Evolutionary conservation across 768 basidiomycete genomes (phyloP), one percentile per base, ranked within the genome.

Genomic region (Daedalea quercina): DNA sequence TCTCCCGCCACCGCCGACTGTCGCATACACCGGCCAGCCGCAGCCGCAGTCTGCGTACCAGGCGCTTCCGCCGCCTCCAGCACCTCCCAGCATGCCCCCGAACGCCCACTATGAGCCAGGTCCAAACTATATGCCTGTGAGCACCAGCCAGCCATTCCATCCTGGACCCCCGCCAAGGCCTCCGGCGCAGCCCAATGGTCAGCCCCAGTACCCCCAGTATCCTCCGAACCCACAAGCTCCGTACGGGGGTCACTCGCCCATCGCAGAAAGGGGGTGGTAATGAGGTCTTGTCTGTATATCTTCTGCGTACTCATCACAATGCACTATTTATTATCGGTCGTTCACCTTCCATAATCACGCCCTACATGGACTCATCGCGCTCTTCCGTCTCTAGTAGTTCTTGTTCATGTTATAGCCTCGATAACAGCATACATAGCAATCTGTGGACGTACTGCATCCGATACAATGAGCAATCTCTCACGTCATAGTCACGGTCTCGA

Each of bases 1-100:
- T 58, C 69, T 85, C 1, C 71, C 71, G 11, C 65, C 67, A 0
- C 69, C 66, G 0, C 70, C 73, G 19, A 58, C 68, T 33, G 60
- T 66, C 19, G 65, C 65, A 26, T 60, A 68, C 34, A 60, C 63
- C 23, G 58, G 67, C 47, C 67, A 67, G 15, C 65, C 66, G 37
- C 60, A 50, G 25, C 40, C 50, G 6, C 55, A 52, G 50, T 50
- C 56, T 45, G 57, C 52, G 20, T 54, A 31, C 54, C 57, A 54
- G 47, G 54, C 56, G 12, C 44, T 62, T 44, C 62, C 51, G n/a
- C 57, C 52, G 12, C 66, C 57, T 25, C 64, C 56, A 26, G 59
- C 59, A 15, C 65, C 60, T 11, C 64, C 57, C 17, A 54, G 41
- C 34, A 41, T 60, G 53, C 62, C 58, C 0, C 55, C 54, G 22